Evolutionary conservation across 169 alveolate species (phyloP).

Genomic region (Cryptosporidium tyzzeri): DNA sequence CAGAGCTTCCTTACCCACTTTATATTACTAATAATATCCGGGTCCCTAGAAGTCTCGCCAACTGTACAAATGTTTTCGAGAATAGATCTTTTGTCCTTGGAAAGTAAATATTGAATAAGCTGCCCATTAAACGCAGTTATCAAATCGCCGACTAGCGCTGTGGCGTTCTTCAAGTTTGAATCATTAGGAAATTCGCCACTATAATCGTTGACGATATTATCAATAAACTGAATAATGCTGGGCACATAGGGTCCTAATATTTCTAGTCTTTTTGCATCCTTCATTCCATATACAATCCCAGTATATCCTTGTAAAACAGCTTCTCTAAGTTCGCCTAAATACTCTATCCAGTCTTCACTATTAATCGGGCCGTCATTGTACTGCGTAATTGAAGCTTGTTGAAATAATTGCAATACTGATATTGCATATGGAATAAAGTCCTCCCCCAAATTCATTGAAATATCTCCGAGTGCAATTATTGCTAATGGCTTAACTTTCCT

Average conservation of each 20-base stretch:
- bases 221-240: constrained; percentile 85
- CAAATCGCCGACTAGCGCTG: constrained; percentile 62
- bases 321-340: constrained; percentile 90
- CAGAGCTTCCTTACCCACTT: constrained; percentile 73
- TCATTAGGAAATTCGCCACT: constrained; percentile 71
- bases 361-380: constrained; percentile 89
- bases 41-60: constrained; percentile 58
- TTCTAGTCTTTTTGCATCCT: constrained; percentile 85
- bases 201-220: constrained; percentile 74
- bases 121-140: constrained; percentile 75
- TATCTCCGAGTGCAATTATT: constrained; percentile 90
- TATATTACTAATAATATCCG: constrained; percentile 52
- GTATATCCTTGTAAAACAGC: constrained; percentile 89
- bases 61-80: constrained; percentile 62
- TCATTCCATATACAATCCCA: constrained; percentile 90
- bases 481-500: constrained; percentile 88
- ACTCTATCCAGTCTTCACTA: constrained; percentile 92
- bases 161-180: constrained; percentile 53
- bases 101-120: constrained; percentile 53
- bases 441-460: constrained; percentile 89
- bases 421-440: constrained; percentile 83
- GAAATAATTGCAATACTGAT: constrained; percentile 84
- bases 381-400: constrained; percentile 89
- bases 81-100: constrained; percentile 46
- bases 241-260: constrained; percentile 85